Percentiles rank a stretch among this genome's conserved stretches.
Evolutionary conservation across 2,329 filamentous ascomycete species (phyloP).

Genomic region (Shiraia sp.): DNA sequence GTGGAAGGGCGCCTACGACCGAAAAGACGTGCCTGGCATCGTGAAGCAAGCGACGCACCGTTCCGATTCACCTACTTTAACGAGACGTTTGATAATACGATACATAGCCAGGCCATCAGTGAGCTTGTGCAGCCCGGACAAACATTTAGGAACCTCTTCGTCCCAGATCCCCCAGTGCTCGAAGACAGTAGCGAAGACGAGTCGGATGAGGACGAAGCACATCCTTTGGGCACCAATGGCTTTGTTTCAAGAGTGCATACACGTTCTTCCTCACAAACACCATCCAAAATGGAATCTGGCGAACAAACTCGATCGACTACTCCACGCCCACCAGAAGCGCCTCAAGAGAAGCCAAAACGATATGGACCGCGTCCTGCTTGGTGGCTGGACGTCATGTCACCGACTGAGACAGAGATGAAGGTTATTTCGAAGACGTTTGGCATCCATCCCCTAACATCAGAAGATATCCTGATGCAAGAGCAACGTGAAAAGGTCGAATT

Average conservation of each 20-base stretch:
- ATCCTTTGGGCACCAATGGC: constrained; percentile 27
- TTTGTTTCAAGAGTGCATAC: constrained; percentile 30
- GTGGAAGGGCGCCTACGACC: constrained; percentile 87
- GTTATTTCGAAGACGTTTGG: constrained; percentile 89
- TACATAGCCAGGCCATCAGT: constrained; percentile 93
- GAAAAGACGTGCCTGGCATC: constrained; percentile 77
- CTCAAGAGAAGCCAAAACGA: constrained; percentile 44
- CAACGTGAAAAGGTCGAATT: constrained; percentile 97
- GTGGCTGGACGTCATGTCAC: constrained; percentile 92
- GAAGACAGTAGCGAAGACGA: constrained; percentile 71
- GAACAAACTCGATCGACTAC: constrained; percentile 55
- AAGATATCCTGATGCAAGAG: constrained; percentile 97
- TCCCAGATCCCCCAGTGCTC: constrained; percentile 71
- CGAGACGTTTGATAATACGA: constrained; percentile 92
- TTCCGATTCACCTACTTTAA: constrained; percentile 99
- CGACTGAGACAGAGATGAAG: constrained; percentile 95
- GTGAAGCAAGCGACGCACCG: constrained; percentile 84
- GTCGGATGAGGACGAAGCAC: constrained; percentile 59
- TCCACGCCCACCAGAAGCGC: constrained; percentile 52
- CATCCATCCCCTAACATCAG: constrained; percentile 91
- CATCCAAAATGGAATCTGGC: constrained; percentile 41
- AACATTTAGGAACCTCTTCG: constrained; percentile 84
- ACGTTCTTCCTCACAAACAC: constrained; percentile 28
- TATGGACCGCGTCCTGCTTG: constrained; percentile 85
- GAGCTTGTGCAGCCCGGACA: constrained; percentile 85